Base-by-base conservation (phyloP, 2,329 filamentous ascomycete genomes). In the Plectosphaerella cucumerina region DNA sequence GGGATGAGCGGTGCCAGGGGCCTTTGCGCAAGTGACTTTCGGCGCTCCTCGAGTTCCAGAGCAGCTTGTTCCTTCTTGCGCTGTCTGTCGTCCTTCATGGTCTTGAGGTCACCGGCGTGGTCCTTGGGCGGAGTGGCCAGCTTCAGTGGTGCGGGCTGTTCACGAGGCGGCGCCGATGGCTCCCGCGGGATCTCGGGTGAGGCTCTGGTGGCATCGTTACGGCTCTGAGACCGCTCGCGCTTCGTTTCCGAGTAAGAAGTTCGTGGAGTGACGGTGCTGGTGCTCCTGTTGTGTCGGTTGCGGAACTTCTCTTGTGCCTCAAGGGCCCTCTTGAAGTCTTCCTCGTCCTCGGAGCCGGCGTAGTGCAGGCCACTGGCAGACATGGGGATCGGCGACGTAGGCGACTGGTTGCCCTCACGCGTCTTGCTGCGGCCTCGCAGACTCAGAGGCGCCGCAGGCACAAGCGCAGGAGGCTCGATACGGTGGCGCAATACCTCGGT, bases 41-140 rank as follows among this genome's bases (percentile, higher is more conserved):
- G 85, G 23, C 93, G 84, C 61, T 94, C 89, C 67, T 97, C 92
- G 1, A 97, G 80, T 67, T 97, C 92, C 45, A 87, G 85, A 8
- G 91, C 90, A 10, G 88, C 88, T 46, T 84, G 75, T 57, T 90
- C 87, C 68, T 86, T 89, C 69, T 86, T 87, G 45, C 78, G 70
- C 53, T 82, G 80, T 44, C 81, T 74, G 53, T 88, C 84, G 33
- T 82, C 77, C 59, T 76, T 84, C 59, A 78, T 76, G 51, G 73
- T 66, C 52, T 71, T 76, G 52, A 84, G 62, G 53, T 85, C 82
- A 4, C 80, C 80, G 15, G 70, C 72, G 54, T 76, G 74, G 43
- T 76, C 70, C 8, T 73, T 71, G 4, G 75, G 72, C 4, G 71
- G 60, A 47, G 71, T 66, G 72, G 67, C 4, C 61, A 62, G 46